A percentile compares a stretch with the other conserved stretches of the same genome.
Conservation (phyloP, 2,329 filamentous ascomycete genomes). For the Fusarium musae region DNA sequence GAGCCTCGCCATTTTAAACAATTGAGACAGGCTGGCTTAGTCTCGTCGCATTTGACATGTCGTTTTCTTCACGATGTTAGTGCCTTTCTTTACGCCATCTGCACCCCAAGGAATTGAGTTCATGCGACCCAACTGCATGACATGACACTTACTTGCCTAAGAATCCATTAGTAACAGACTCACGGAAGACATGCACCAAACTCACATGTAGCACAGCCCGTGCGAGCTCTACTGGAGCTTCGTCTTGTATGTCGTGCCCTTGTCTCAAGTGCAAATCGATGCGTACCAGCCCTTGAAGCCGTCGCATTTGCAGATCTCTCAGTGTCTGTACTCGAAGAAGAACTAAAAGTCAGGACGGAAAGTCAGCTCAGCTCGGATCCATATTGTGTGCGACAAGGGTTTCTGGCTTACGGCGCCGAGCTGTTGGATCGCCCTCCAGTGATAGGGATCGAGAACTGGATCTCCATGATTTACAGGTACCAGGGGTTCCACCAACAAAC, state of each 20-base stretch:
- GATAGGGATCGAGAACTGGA: slow-evolving; percentile 52
- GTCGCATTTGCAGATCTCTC: slow-evolving; percentile 29
- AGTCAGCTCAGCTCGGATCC: slow-evolving; percentile 10
- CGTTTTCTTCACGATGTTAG: slow-evolving; percentile 49
- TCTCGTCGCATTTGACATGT: slow-evolving; percentile 57
- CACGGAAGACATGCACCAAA: neutral
- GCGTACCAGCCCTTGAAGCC: slow-evolving; percentile 44
- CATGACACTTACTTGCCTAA: slow-evolving; percentile 49
- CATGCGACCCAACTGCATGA: neutral
- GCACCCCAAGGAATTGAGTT: neutral
- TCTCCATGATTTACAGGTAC: slow-evolving; percentile 48
- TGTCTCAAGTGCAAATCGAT: slow-evolving; percentile 53
- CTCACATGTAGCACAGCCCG: slow-evolving; percentile 53
- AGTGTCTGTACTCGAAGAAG: slow-evolving; percentile 30
- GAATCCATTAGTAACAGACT: slow-evolving; percentile 10
- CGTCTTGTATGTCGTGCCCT: slow-evolving; percentile 52
- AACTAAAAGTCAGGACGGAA: slow-evolving; percentile 12
- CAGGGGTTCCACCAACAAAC: slow-evolving; percentile 13
- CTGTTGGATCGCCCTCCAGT: slow-evolving; percentile 33
- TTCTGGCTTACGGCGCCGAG: slow-evolving; percentile 41
- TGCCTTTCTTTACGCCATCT: neutral
- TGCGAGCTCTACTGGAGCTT: slow-evolving; percentile 53
- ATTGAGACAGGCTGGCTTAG: slow-evolving; percentile 54
- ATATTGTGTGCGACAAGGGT: slow-evolving; percentile 21
- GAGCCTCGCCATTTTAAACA: slow-evolving; percentile 56